These are phyloP conservation scores for Halocafeteria seosinensis DNA, from an alignment of 108 stramenopile genomes.

Conservation along the genomic window DNA sequence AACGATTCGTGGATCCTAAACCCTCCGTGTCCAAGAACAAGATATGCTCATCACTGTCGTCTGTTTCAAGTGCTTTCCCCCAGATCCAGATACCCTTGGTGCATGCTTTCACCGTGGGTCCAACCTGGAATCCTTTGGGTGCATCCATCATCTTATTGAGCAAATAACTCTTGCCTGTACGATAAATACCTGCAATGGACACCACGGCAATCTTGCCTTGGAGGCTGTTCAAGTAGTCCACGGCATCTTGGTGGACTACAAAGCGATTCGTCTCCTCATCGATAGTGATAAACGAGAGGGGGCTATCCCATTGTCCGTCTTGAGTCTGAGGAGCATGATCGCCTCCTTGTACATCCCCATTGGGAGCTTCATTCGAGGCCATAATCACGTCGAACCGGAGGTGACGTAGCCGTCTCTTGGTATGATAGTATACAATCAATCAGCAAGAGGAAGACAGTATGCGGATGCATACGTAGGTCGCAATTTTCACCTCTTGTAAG, in stretches of 20 bases:
- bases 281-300: neutral
- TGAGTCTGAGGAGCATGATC: no score
- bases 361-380: no score
- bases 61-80: neutral
- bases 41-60: no score
- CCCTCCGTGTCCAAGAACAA: slow-evolving; percentile 23
- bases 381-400: no score
- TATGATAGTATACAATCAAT: no score
- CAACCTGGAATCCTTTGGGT: slow-evolving; percentile 10
- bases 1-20: slow-evolving; percentile 1
- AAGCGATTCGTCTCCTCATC: neutral
- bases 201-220: neutral
- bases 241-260: neutral
- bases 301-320: no score
- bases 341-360: no score
- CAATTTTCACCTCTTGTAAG: no score
- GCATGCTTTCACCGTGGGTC: slow-evolving; percentile 14
- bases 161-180: slow-evolving; percentile 21
- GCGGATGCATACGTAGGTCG: no score
- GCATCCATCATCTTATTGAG: slow-evolving; percentile 9
- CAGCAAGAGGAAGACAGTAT: no score
- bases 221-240: neutral
- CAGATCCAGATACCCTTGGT: slow-evolving; percentile 24
- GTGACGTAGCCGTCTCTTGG: no score
- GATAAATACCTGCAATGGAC: slow-evolving; percentile 7